These are phyloP conservation scores for Amaranthus cruentus DNA, from an alignment of 148 eudicot species.

Conservation along the genomic window DNA sequence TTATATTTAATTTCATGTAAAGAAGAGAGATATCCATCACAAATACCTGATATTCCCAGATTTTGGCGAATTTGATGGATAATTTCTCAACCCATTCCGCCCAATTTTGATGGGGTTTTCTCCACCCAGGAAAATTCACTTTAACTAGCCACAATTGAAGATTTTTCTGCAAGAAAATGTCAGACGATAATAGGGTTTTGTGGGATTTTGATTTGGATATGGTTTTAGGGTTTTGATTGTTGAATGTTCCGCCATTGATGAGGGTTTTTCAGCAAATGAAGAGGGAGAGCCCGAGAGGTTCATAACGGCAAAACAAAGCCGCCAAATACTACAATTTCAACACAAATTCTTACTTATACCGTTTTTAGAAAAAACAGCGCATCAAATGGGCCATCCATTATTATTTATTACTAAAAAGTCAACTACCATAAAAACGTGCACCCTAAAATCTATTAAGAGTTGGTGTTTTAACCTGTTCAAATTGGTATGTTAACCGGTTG, in stretches of 20 bases:
- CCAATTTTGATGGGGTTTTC: slow-evolving; percentile 26
- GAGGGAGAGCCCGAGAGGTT: too few species aligned
- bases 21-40: slow-evolving; percentile 33
- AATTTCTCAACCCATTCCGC: slow-evolving; percentile 28
- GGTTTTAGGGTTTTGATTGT: neutral
- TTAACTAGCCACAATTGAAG: slow-evolving; percentile 23
- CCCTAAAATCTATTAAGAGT: too few species aligned
- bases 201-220: neutral
- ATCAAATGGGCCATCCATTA: too few species aligned
- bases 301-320: too few species aligned
- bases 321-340: too few species aligned
- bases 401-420: too few species aligned
- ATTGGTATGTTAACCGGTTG: too few species aligned
- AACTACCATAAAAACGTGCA: too few species aligned
- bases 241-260: neutral
- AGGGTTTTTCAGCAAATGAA: neutral
- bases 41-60: slow-evolving; percentile 35
- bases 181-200: slow-evolving; percentile 18
- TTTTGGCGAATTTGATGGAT: slow-evolving; percentile 1
- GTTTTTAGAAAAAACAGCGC: too few species aligned
- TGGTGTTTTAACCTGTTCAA: too few species aligned
- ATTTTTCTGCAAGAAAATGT: slow-evolving; percentile 13
- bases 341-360: too few species aligned
- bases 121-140: slow-evolving; percentile 30
- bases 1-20: slow-evolving; percentile 19